These are phyloP conservation scores for Leccinum disarticulatum DNA, from an alignment of 768 basidiomycete species.

Conservation along the genomic window DNA sequence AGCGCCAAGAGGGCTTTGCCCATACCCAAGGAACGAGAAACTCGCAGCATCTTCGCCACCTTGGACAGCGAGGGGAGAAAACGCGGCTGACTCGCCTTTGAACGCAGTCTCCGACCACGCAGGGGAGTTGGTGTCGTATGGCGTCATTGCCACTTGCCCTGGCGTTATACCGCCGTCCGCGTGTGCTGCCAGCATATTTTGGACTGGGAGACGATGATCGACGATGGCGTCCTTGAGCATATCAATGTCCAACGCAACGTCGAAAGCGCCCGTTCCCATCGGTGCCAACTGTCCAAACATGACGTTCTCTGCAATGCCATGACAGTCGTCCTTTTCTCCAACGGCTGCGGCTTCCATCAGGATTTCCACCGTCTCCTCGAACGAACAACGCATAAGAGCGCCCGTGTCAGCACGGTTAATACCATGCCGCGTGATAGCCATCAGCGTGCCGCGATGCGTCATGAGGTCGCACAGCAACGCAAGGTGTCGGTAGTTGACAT, in stretches of 20 bases:
- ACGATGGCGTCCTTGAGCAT: conserved; percentile 99
- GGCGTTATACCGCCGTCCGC: conserved; percentile 89
- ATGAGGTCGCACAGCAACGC: conserved; percentile 97
- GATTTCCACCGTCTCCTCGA: conserved; percentile 99
- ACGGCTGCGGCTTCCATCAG: conserved; percentile 98
- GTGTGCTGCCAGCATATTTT: conserved; percentile 74
- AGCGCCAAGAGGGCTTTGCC: conserved; percentile 82
- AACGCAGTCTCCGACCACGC: conserved; percentile 75
- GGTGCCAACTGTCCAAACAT: conserved; percentile 99
- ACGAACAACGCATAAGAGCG: conserved; percentile 96
- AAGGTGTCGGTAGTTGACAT: conserved; percentile 97
- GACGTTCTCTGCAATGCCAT: conserved; percentile 98
- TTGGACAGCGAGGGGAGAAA: conserved; percentile 91
- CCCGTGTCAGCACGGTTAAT: conserved; percentile 99
- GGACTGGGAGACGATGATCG: conserved; percentile 89
- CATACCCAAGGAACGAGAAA: conserved; percentile 74
- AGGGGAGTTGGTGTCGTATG: conserved; percentile 91
- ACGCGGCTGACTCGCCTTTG: conserved; percentile 84
- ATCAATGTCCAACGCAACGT: conserved; percentile 93
- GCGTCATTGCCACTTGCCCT: conserved; percentile 92
- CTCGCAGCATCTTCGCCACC: conserved; percentile 79
- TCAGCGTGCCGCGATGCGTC: conserved; percentile 92
- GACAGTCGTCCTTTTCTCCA: conserved; percentile 97
- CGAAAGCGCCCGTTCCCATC: conserved; percentile 97
- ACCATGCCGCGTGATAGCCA: conserved; percentile 99